phyloP scores from a whole-genome alignment of 2,329 filamentous ascomycete species.

The Botrytis elliptica region DNA sequence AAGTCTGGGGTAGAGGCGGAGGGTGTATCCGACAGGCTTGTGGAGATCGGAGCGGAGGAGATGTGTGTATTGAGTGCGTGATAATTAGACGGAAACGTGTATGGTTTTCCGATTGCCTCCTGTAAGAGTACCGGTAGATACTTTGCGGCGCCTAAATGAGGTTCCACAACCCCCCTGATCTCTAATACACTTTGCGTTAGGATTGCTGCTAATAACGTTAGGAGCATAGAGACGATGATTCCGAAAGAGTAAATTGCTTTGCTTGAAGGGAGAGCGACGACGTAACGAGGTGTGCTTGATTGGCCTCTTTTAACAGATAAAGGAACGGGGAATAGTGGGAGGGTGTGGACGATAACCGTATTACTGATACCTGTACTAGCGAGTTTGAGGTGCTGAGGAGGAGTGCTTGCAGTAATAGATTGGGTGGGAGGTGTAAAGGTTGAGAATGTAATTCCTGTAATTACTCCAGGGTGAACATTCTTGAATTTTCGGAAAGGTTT shows the following conservation, averaged over 20 bases:
- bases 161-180: conserved; percentile 32
- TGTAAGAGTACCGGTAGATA: conserved; percentile 33
- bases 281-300: conserved; percentile 37
- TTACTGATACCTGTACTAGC: conserved; percentile 39
- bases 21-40: neutral
- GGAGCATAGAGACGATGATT: conserved; percentile 30
- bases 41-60: neutral
- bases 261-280: conserved; percentile 36
- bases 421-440: conserved; percentile 37
- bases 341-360: conserved; percentile 40
- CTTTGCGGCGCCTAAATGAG: conserved; percentile 31
- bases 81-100: conserved; percentile 24
- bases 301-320: conserved; percentile 35
- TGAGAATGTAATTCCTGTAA: conserved; percentile 60
- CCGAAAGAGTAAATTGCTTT: conserved; percentile 30
- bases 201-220: conserved; percentile 31
- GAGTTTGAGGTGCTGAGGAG: conserved; percentile 37
- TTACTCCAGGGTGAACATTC: conserved; percentile 55
- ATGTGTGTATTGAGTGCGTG: neutral
- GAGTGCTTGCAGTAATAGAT: conserved; percentile 35
- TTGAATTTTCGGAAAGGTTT: conserved; percentile 53
- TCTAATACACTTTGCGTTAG: conserved; percentile 37
- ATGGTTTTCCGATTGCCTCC: conserved; percentile 34
- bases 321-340: conserved; percentile 39
- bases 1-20: conserved; percentile 1